Conservation (phyloP, 2,329 filamentous ascomycete genomes). For the Cladorrhinum sp. region DNA sequence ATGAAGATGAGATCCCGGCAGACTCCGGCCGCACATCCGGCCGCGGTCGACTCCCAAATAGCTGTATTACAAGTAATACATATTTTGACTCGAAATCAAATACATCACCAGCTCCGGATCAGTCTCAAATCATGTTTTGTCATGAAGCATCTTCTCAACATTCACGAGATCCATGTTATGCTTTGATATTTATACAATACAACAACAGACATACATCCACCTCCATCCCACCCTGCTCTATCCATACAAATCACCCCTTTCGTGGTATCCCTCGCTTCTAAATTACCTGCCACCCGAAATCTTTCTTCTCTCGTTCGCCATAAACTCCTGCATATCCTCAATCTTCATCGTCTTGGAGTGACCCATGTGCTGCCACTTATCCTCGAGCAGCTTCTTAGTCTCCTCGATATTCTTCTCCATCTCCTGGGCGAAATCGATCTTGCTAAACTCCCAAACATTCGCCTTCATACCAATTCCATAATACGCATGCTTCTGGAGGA, state of each 20-base stretch:
- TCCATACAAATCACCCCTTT: not conserved
- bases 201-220: conserved; percentile 18
- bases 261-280: not conserved
- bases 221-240: not conserved
- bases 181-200: conserved; percentile 6
- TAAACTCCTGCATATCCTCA: conserved; percentile 56
- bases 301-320: conserved; percentile 51
- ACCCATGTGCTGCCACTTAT: conserved; percentile 55
- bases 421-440: conserved; percentile 52
- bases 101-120: not conserved
- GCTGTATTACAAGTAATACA: not conserved
- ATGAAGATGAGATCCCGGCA: not conserved
- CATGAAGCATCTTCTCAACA: too few species aligned
- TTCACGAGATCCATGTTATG: not conserved
- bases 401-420: conserved; percentile 50
- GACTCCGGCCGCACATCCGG: not conserved
- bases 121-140: not conserved
- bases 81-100: too few species aligned
- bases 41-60: not conserved
- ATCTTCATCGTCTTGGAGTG: conserved; percentile 47
- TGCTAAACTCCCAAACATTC: conserved; percentile 87
- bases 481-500: conserved; percentile 86
- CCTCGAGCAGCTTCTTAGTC: conserved; percentile 42
- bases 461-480: conserved; percentile 99
- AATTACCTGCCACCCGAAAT: conserved; percentile 30